Conservation (phyloP, 2,329 filamentous ascomycete species). For the Aspergillus oerlinghausenensis region DNA sequence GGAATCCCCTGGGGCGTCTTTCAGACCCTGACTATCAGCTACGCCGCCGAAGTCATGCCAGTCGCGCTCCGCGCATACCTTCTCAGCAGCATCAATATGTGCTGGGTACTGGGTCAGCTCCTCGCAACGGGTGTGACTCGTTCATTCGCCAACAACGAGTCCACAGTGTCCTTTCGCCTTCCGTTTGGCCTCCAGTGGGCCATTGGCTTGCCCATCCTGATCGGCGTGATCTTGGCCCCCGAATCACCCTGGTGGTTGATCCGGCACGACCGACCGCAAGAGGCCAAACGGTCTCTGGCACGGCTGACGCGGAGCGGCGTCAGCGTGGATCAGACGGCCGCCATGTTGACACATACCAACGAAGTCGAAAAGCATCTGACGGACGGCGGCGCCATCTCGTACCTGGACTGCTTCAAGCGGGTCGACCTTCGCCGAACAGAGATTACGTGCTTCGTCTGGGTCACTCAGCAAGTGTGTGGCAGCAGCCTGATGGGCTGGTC, state of each 20-base stretch:
- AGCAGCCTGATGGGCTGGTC: constrained; percentile 30
- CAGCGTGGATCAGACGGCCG: constrained; percentile 26
- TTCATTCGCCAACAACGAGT: not conserved
- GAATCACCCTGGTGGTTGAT: constrained; percentile 39
- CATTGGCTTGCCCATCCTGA: constrained; percentile 19
- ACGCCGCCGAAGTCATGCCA: constrained; percentile 38
- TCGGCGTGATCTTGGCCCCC: constrained; percentile 24
- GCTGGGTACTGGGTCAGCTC: constrained; percentile 3
- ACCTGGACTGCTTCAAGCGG: constrained; percentile 28
- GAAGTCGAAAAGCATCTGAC: constrained; percentile 20
- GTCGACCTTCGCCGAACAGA: constrained; percentile 37
- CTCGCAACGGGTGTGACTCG: not conserved
- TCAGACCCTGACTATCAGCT: constrained; percentile 31
- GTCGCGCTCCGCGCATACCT: constrained; percentile 32
- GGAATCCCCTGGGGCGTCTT: constrained; percentile 40
- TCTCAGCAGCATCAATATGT: constrained; percentile 24
- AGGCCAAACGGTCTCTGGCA: constrained; percentile 28
- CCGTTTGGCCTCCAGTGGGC: constrained; percentile 34
- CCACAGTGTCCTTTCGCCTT: constrained; percentile 29
- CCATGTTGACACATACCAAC: constrained; percentile 39
- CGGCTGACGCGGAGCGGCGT: constrained; percentile 25
- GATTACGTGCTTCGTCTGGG: constrained; percentile 35
- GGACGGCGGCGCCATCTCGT: constrained; percentile 15
- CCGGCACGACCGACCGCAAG: constrained; percentile 30
- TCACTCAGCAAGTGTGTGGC: constrained; percentile 30